Evolutionary conservation across 805 yeast genomes (phyloP).

Genomic region (Cyberlindnera meyerae): DNA sequence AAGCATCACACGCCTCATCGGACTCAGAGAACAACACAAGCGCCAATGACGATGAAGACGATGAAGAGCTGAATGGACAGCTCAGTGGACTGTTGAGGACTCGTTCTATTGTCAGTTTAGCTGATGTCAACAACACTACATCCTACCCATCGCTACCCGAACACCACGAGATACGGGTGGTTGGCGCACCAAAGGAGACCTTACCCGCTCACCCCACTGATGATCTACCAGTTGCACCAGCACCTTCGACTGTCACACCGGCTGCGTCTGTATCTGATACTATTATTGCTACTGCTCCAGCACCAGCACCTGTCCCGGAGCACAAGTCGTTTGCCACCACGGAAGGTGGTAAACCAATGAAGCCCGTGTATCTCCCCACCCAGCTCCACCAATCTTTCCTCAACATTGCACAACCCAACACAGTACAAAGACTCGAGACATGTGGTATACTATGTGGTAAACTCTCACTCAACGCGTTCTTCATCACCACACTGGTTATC

Average conservation of each 20-base stretch:
- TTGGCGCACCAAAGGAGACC: too few relatives aligned
- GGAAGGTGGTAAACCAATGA: slow-evolving; percentile 52
- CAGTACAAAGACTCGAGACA: slow-evolving; percentile 49
- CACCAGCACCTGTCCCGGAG: slow-evolving; percentile 10
- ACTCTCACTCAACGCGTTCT: slow-evolving; percentile 56
- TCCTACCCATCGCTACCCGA: slow-evolving; percentile 18
- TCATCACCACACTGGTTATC: slow-evolving; percentile 54
- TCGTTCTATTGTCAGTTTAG: neutral
- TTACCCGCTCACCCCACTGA: too few relatives aligned
- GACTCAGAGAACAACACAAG: neutral
- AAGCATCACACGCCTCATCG: neutral
- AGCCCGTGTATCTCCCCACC: slow-evolving; percentile 47
- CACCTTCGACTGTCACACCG: too few relatives aligned
- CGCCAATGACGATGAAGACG: slow-evolving; percentile 17
- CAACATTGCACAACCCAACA: slow-evolving; percentile 43
- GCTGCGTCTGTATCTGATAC: too few relatives aligned
- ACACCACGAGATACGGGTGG: slow-evolving; percentile 2
- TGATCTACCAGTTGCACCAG: too few relatives aligned
- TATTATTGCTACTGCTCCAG: neutral
- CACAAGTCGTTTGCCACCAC: slow-evolving; percentile 41
- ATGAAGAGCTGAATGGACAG: slow-evolving; percentile 14
- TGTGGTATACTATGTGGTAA: slow-evolving; percentile 66
- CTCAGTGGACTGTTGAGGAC: slow-evolving; percentile 4
- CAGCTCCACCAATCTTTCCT: slow-evolving; percentile 40
- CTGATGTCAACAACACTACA: slow-evolving; percentile 5